Percentiles rank a stretch among this genome's conserved stretches.
Evolutionary conservation across 768 basidiomycete species (phyloP).

Genomic region (Collybia mongolica): DNA sequence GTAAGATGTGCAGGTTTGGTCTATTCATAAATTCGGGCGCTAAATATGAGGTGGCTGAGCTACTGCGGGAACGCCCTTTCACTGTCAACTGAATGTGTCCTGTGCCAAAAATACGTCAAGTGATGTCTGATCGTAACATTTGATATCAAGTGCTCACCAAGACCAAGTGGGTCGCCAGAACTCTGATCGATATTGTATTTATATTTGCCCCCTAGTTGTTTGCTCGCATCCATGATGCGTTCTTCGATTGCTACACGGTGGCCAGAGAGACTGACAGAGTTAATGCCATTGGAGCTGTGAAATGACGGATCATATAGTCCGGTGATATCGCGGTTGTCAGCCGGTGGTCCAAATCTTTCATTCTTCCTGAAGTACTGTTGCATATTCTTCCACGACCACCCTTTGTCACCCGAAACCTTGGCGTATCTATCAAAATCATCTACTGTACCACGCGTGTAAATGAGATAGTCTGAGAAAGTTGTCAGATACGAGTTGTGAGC

Average conservation of each 20-base stretch:
- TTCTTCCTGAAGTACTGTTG: constrained; percentile 24
- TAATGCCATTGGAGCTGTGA: constrained; percentile 21
- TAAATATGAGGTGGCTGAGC: constrained; percentile 21
- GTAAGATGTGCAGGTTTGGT: constrained; percentile 19
- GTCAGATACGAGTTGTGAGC: constrained; percentile 2
- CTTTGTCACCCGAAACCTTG: constrained; percentile 22
- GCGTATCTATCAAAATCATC: constrained; percentile 30
- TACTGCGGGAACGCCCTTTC: constrained; percentile 11
- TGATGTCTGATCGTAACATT: no score
- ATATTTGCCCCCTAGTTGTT: constrained; percentile 16
- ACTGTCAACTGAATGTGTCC: constrained; percentile 13
- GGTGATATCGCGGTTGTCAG: constrained; percentile 20
- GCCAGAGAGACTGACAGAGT: constrained; percentile 17
- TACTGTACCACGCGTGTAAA: constrained; percentile 20
- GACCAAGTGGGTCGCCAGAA: constrained; percentile 23
- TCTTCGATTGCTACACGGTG: constrained; percentile 14
- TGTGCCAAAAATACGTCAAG: neutral
- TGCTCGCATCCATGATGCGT: constrained; percentile 19
- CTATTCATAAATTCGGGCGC: constrained; percentile 13
- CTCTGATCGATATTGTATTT: constrained; percentile 31
- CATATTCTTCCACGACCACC: constrained; percentile 30
- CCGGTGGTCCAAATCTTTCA: constrained; percentile 21
- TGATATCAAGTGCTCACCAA: constrained; percentile 18
- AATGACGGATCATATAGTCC: constrained; percentile 23
- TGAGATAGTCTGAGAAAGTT: constrained; percentile 14